Evolutionary conservation across 495 filamentous ascomycete species (phyloP), one percentile per base, ranked within the genome.

Genomic region (Aspergillus ostianus): DNA sequence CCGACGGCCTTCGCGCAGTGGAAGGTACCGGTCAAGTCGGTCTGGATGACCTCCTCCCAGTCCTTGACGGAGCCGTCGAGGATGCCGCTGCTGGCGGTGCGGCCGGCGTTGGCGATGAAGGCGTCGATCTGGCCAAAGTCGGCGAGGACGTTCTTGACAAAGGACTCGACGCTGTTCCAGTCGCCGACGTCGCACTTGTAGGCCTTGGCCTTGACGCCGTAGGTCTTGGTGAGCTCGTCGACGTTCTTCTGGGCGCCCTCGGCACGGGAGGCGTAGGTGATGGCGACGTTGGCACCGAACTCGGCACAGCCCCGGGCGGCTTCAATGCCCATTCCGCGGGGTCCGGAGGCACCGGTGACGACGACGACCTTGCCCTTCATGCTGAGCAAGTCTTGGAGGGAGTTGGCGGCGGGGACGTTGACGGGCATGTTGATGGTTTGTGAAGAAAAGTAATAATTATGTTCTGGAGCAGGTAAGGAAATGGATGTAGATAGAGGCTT

Each of bases 361-460:
- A 88, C 74, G 67, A 89, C 86, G 57, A 87, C 84, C 74, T 88
- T 89, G 79, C 87, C 86, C 74, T 90, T 90, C 36, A 90, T 80
- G 80, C 80, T 84, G 70, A 90, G 77, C 69, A 88, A 80, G 71
- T 90, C 87, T 64, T 76, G 67, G 61, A 90, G 77, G 64, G 73
- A 76, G 8, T 84, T 74, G 70, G 81, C 73, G 62, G 82, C 68
- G 67, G 87, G 85, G 62, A 88, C 72, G 59, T 69, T 64, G 70
- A 86, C 82, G 70, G 84, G 84, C 74, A 79, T 76, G 36, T 56
- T 73, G 65, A 29, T 51, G n/a, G 21, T 26, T 12, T 51, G 20
- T 53, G 6, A 4, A n/a, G 15, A 12, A 15, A 18, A 10, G n/a
- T n/a, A n/a, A n/a, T n/a, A n/a, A n/a, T n/a, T 15, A 32, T n/a